Evolutionary conservation across 108 stramenopile species (phyloP).

Genomic region (Cyclotella baltica): DNA sequence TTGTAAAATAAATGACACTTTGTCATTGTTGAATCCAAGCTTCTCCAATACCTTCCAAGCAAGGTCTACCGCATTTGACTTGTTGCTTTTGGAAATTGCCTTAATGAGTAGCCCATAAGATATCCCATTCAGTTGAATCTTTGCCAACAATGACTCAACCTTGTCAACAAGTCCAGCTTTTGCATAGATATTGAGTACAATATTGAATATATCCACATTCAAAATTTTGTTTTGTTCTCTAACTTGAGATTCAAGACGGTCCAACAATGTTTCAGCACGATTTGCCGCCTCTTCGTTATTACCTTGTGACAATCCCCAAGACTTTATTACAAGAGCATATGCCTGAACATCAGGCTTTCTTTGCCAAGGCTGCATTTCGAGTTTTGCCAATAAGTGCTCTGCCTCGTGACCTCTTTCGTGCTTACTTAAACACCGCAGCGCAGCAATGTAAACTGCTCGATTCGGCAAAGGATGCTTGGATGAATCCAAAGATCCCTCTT

Average conservation of each 20-base stretch:
- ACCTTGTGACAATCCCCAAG: conserved; percentile 28
- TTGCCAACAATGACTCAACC: conserved; percentile 64
- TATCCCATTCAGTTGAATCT: conserved; percentile 54
- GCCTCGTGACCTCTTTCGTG: conserved; percentile 35
- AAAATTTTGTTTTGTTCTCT: conserved; percentile 10
- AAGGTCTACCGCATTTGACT: conserved; percentile 21
- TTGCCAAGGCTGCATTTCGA: conserved; percentile 8
- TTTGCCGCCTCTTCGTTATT: conserved; percentile 18
- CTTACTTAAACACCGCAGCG: conserved; percentile 45
- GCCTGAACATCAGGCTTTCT: conserved; percentile 23
- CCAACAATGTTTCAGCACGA: conserved; percentile 34
- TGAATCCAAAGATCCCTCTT: background rate
- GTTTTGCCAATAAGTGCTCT: conserved; percentile 33
- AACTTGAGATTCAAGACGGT: conserved; percentile 9
- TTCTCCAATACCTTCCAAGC: conserved; percentile 38
- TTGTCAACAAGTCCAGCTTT: conserved; percentile 61
- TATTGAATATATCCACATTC: conserved; percentile 79
- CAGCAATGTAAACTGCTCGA: conserved; percentile 28
- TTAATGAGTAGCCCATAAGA: conserved; percentile 44
- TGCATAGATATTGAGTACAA: conserved; percentile 80
- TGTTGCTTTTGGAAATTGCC: conserved; percentile 32
- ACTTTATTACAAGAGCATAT: conserved; percentile 30
- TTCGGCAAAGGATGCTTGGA: conserved; percentile 10
- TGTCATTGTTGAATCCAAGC: conserved; percentile 26
- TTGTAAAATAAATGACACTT: conserved; percentile 9